phyloP scores from a whole-genome alignment of 495 filamentous ascomycete genomes.

The Hamigera avellanea region DNA sequence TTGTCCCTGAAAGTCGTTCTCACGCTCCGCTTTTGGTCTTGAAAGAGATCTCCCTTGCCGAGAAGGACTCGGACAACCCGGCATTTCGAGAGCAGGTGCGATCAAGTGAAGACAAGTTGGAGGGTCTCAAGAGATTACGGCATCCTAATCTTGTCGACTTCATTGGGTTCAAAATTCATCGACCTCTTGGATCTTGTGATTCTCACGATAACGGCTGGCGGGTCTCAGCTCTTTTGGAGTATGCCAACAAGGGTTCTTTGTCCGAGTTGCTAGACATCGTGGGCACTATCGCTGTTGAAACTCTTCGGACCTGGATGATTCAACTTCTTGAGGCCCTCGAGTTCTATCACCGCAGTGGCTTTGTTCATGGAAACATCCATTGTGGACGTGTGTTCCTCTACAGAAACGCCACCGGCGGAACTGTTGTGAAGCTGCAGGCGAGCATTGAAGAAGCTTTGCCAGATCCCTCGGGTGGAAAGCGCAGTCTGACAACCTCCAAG shows the following conservation, averaged over 20 bases:
- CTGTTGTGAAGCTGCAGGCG: constrained; percentile 33
- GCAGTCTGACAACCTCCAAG: constrained; percentile 47
- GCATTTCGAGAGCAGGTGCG: constrained; percentile 44
- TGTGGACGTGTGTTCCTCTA: constrained; percentile 62
- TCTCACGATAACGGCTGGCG: constrained; percentile 45
- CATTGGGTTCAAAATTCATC: constrained; percentile 66
- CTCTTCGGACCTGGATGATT: constrained; percentile 72
- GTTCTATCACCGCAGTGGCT: constrained; percentile 70
- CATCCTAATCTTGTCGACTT: constrained; percentile 72
- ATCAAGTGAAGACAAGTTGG: constrained; percentile 62
- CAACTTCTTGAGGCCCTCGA: constrained; percentile 85
- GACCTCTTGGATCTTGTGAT: constrained; percentile 17
- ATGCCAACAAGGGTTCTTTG: constrained; percentile 71
- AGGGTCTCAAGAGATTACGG: constrained; percentile 56
- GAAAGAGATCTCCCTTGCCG: constrained; percentile 40
- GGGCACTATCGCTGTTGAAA: constrained; percentile 56
- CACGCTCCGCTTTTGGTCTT: constrained; percentile 52
- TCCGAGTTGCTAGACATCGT: constrained; percentile 70
- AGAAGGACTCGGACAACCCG: constrained; percentile 26
- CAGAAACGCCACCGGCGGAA: constrained; percentile 24
- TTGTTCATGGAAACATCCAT: constrained; percentile 72
- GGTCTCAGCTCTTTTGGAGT: constrained; percentile 69
- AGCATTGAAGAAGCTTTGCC: constrained; percentile 32
- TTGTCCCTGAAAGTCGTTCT: constrained; percentile 35
- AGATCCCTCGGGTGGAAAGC: constrained; percentile 13